A percentile compares a stretch with the other conserved stretches of the same genome.
Conservation (phyloP, 164 flowering plant genomes). For the Euptelea pleiosperma region DNA sequence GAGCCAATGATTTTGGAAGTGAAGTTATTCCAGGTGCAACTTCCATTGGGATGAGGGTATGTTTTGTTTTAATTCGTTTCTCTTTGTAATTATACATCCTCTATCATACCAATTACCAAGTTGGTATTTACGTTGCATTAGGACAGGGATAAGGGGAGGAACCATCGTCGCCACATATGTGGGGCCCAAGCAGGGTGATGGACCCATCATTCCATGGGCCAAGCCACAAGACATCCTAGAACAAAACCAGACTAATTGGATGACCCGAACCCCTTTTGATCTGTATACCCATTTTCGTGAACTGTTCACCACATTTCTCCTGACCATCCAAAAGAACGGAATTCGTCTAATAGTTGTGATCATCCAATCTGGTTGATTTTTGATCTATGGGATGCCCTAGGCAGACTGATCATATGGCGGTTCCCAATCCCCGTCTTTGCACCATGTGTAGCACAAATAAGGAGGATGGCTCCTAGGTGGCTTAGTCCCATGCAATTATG, state of each 20-base stretch:
- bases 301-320: background rate
- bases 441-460: background rate
- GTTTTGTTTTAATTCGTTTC: conserved; percentile 9
- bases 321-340: conserved; percentile 1
- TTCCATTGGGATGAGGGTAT: conserved; percentile 78
- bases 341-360: background rate
- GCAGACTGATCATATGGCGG: background rate
- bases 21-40: conserved; percentile 99
- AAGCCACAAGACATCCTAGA: too few relatives aligned
- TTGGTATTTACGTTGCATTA: too few relatives aligned
- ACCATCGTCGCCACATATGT: background rate
- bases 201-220: background rate
- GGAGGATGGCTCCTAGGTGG: background rate
- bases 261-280: too few relatives aligned
- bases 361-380: background rate
- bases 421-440: too few relatives aligned
- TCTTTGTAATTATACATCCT: background rate
- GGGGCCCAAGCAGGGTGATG: background rate
- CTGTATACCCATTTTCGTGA: background rate
- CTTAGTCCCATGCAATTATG: background rate
- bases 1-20: conserved; percentile 97
- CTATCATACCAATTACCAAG: background rate
- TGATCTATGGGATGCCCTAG: background rate
- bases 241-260: too few relatives aligned
- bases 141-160: background rate